These are phyloP conservation scores for Scheffersomyces spartinae DNA, from an alignment of 805 yeast genomes.

Conservation along the genomic window DNA sequence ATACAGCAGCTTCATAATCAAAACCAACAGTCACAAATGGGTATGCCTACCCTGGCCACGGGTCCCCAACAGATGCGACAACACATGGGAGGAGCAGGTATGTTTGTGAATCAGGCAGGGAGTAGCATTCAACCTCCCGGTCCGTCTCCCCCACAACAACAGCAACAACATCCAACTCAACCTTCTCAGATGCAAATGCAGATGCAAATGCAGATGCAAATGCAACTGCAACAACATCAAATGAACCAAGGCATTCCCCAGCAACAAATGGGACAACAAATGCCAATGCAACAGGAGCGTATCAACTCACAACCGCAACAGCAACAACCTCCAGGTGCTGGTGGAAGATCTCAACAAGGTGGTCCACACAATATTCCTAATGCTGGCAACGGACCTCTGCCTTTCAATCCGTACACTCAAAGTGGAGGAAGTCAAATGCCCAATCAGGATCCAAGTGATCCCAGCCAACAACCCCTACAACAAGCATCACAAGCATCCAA, in stretches of 20 bases:
- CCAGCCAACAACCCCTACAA: no score
- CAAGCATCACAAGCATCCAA: no score
- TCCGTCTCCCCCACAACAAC: no score
- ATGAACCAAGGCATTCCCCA: constrained; percentile 21
- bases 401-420: no score
- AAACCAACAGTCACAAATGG: no score
- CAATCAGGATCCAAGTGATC: no score
- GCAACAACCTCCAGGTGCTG: constrained; percentile 3
- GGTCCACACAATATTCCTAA: constrained; percentile 1
- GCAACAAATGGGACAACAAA: constrained; percentile 12
- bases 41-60: no score
- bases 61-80: no score
- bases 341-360: constrained; percentile 1
- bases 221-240: constrained; percentile 8
- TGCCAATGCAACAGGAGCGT: constrained; percentile 4
- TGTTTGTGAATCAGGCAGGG: constrained; percentile 3
- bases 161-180: constrained; percentile 3
- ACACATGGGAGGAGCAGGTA: constrained; percentile 5
- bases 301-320: constrained; percentile 10
- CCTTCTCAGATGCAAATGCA: constrained; percentile 7
- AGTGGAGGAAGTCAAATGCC: no score
- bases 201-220: constrained; percentile 9
- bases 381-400: constrained; percentile 2
- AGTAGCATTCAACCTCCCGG: no score
- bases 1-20: no score